phyloP scores from a whole-genome alignment of 2,329 filamentous ascomycete species.

The Cucurbitaria berberidis region DNA sequence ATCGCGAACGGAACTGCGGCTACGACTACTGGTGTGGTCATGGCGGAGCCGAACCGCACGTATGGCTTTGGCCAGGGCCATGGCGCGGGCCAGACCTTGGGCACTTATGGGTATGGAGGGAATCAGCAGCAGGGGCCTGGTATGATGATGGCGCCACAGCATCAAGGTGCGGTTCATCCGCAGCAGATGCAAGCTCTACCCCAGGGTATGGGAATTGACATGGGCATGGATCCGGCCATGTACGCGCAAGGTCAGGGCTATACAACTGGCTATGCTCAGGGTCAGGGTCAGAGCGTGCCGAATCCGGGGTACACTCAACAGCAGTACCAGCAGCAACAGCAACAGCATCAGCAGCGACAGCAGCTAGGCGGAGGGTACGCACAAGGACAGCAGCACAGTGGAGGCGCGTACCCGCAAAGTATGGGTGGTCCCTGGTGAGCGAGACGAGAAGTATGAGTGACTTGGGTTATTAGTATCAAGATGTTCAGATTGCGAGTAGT shows the following conservation, averaged over 20 bases:
- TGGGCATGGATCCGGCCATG: neutral
- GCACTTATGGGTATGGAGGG: neutral
- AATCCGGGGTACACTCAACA: neutral
- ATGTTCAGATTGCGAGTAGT: neutral
- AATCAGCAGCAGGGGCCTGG: constrained; percentile 4
- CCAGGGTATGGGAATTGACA: neutral
- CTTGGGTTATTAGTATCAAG: neutral
- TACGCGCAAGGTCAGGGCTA: neutral
- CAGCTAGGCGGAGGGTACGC: neutral
- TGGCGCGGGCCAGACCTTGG: constrained; percentile 4
- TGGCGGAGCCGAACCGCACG: constrained; percentile 6
- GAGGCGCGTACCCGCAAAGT: constrained; percentile 9
- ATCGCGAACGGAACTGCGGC: neutral
- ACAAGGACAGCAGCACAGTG: neutral
- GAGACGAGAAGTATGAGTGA: neutral
- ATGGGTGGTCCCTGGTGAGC: constrained; percentile 16
- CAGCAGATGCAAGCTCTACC: constrained; percentile 1
- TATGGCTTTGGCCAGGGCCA: constrained; percentile 13
- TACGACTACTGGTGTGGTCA: neutral
- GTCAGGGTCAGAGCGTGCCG: neutral
- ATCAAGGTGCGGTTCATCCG: constrained; percentile 3
- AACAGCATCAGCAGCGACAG: neutral
- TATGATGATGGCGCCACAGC: neutral
- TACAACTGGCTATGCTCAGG: neutral
- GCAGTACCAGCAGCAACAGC: too few relatives aligned